phyloP scores from a whole-genome alignment of 2,329 filamentous ascomycete genomes.

The Penicillium sp. region DNA sequence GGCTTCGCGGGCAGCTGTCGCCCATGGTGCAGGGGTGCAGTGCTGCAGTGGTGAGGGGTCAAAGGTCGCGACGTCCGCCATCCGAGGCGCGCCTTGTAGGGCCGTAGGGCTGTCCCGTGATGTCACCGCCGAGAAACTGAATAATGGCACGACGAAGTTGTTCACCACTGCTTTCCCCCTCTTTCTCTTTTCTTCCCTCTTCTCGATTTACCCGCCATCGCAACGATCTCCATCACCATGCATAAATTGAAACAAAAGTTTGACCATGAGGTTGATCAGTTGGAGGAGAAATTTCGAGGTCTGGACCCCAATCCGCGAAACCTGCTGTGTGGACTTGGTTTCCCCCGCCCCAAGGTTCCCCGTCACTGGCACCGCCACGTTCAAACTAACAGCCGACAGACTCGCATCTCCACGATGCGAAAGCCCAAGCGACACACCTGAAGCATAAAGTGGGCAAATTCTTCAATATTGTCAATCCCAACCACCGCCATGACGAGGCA shows the following conservation, averaged over 20 bases:
- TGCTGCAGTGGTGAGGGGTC: not conserved
- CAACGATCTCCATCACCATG: slow-evolving; percentile 22
- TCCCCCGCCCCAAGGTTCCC: no score
- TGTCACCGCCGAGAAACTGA: slow-evolving; percentile 4
- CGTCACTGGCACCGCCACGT: not conserved
- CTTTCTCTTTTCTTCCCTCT: not conserved
- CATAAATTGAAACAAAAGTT: slow-evolving; percentile 33
- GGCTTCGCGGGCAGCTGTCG: not conserved
- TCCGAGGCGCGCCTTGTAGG: not conserved
- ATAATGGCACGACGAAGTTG: not conserved
- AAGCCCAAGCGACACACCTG: slow-evolving; percentile 60
- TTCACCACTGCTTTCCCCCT: not conserved
- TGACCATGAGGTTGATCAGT: slow-evolving; percentile 23
- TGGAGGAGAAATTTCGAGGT: slow-evolving; percentile 35
- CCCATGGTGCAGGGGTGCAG: not conserved
- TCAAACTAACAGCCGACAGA: slow-evolving; percentile 28
- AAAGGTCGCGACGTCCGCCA: not conserved
- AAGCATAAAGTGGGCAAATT: slow-evolving; percentile 68
- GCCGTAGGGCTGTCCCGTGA: slow-evolving; percentile 7
- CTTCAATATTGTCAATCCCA: slow-evolving; percentile 73
- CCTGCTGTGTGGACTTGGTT: not conserved
- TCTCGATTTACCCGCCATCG: not conserved
- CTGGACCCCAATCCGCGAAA: not conserved
- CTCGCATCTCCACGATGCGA: slow-evolving; percentile 44
- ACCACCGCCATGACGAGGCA: slow-evolving; percentile 91